Evolutionary conservation across 2,329 filamentous ascomycete genomes (phyloP), one percentile per base, ranked within the genome.

Genomic region (Cryphonectria carpinicola): DNA sequence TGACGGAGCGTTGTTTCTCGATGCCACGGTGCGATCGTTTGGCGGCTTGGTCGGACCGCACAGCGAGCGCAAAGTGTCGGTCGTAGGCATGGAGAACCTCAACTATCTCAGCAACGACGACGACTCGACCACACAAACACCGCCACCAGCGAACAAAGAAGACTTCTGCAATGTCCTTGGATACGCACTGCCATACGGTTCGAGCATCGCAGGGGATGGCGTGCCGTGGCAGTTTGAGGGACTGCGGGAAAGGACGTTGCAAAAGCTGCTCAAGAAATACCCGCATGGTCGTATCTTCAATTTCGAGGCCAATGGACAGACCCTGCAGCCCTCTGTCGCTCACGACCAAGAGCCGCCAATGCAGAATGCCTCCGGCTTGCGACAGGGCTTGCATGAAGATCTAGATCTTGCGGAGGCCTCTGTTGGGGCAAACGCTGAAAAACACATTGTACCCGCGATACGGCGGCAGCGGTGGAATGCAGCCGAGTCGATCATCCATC

Each of bases 261-360:
- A 78, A 0, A 78, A 77, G 1, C 78, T 87, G 13, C 75, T 86
- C 1, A 79, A 79, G 11, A 77, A 81, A 2, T 83, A 87, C 70
- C 84, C 84, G 0, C 76, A 78, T 10, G 86, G 85, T 0, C 81
- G 81, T 61, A 79, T 86, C 1, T 86, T 85, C 68, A 82, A 82
- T 64, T 84, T 83, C 28, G 81, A 82, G 19, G 77, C 77, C 5
- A 74, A 80, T 14, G 84, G 83, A 0, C 76, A 66, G 35, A 49
- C 65, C 7, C 43, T 71, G 14, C 46, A 69, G 22, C 41, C 37
- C 17, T 32, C 49, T 4, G n/a, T 22, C 8, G 2, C 79, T 13
- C 66, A 82, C 0, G 78, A 79, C 4, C 75, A 76, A 14, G 65
- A 58, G 7, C 5, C 52, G 8, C 3, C 35, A 4, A 70, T 65